Percentiles rank a stretch among this genome's conserved stretches.
Conservation (phyloP, 345 rosid genomes). For the Jatropha curcas region DNA sequence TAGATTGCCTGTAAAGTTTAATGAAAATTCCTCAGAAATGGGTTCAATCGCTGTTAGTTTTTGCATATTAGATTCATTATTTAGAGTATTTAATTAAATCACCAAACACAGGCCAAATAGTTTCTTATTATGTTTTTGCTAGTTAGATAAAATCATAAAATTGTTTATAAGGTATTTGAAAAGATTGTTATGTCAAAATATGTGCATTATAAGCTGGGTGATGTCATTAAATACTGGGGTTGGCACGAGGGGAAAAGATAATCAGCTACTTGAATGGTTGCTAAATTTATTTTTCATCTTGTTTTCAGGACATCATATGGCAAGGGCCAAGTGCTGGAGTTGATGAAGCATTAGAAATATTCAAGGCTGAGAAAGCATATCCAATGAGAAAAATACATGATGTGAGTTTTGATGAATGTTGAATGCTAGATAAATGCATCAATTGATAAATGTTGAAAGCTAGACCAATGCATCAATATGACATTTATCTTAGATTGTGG, state of each 20-base stretch:
- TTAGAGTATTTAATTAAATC: slow-evolving; percentile 12
- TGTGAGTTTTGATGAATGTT: slow-evolving; percentile 42
- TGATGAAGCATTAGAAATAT: slow-evolving; percentile 73
- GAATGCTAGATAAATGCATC: slow-evolving; percentile 5
- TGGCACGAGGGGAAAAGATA: no score
- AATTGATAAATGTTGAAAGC: slow-evolving; percentile 7
- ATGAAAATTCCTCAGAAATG: slow-evolving; percentile 5
- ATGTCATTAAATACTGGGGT: background rate
- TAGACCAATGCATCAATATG: slow-evolving; percentile 2
- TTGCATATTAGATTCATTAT: background rate
- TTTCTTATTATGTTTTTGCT: background rate
- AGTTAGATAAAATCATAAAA: background rate
- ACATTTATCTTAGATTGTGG: background rate
- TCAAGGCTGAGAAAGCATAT: slow-evolving; percentile 87
- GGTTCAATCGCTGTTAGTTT: background rate
- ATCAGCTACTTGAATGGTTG: background rate
- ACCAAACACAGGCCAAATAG: background rate
- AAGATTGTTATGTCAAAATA: slow-evolving; percentile 10
- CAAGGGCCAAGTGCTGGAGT: slow-evolving; percentile 89
- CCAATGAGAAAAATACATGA: slow-evolving; percentile 63
- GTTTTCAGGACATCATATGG: slow-evolving; percentile 79
- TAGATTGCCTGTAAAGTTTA: background rate
- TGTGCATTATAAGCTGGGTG: background rate
- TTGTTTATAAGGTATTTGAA: background rate
- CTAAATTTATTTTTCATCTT: slow-evolving; percentile 7